Evolutionary conservation across 768 basidiomycete species (phyloP), one percentile per base, ranked within the genome.

Genomic region (Collybia sp.): DNA sequence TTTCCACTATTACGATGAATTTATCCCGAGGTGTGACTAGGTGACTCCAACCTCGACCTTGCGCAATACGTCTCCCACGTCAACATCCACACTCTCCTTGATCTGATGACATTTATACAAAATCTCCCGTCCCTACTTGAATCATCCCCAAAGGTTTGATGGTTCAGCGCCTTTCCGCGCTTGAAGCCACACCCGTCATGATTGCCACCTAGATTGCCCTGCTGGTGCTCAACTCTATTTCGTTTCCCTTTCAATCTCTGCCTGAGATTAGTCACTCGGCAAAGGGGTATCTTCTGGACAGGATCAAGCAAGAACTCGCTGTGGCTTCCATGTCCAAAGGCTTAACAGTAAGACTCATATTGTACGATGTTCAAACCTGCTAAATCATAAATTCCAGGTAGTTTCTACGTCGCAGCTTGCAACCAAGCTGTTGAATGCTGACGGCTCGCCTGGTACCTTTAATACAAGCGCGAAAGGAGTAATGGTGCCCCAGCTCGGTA

Each of bases 401-500:
- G 69, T 86, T 39, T 67, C 75, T 30, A 86, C 84, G 2, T 81
- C 80, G 17, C 85, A 89, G 58, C 67, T 89, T 52, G 73, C 82
- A 12, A 88, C 82, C 0, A 88, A 83, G 57, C 64, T 86, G 53
- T 60, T 86, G 30, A 75, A 77, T 47, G 65, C 72, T 1, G 82
- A 88, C 53, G 87, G 87, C 43, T 68, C 78, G 13, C 52, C 71
- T n/a, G 83, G 80, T 36, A 83, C 64, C 35, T 88, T 83, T 54
- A 81, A 86, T 50, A 76, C 79, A 36, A 73, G 84, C 25, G 72
- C 75, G 12, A 76, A 66, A 49, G 85, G 80, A 9, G 61, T 85
- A 37, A 76, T 90, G 75, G 66, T 79, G 33, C 86, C 87, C 37
- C 76, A 76, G 47, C 73, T 86, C 52, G 79, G 87, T 83, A 57